Conservation (phyloP, 2,329 filamentous ascomycete genomes). For the Fusarium sp. region DNA sequence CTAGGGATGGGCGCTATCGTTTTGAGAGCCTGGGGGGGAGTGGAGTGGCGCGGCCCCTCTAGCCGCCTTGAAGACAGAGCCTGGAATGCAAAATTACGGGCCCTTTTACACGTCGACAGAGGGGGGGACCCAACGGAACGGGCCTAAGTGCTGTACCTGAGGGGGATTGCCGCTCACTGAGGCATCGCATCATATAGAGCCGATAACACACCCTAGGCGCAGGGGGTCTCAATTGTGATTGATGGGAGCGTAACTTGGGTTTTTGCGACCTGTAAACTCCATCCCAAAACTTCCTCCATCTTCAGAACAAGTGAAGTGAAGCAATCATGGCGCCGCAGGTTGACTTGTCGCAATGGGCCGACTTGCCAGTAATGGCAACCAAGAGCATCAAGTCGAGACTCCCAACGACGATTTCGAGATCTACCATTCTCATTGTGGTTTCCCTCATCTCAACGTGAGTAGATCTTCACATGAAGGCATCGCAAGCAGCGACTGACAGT, state of each 20-base stretch:
- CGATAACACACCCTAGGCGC: not conserved
- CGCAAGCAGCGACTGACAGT: not conserved
- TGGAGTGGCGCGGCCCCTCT: not conserved
- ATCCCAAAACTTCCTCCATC: not conserved
- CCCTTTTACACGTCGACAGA: not conserved
- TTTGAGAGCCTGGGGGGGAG: not conserved
- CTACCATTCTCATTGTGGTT: not conserved
- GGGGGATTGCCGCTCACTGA: not conserved
- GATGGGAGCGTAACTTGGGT: not conserved
- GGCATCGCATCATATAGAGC: constrained; percentile 1
- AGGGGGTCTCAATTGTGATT: not conserved
- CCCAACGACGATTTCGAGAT: not conserved
- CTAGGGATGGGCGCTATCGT: not conserved
- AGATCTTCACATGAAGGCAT: not conserved
- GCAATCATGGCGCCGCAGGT: not conserved
- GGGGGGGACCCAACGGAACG: not conserved
- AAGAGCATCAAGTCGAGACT: not conserved
- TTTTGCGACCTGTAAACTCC: not conserved
- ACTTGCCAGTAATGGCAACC: not conserved
- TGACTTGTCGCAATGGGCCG: not conserved
- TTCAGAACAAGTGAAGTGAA: not conserved
- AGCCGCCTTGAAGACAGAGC: not conserved
- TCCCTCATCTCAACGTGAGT: not conserved
- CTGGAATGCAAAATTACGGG: not conserved
- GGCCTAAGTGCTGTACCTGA: not conserved